A percentile compares a stretch with the other conserved stretches of the same genome.
These are phyloP conservation scores for Heliocybe sulcata DNA, from an alignment of 1,284 basidiomycete species.

Conservation along the genomic window DNA sequence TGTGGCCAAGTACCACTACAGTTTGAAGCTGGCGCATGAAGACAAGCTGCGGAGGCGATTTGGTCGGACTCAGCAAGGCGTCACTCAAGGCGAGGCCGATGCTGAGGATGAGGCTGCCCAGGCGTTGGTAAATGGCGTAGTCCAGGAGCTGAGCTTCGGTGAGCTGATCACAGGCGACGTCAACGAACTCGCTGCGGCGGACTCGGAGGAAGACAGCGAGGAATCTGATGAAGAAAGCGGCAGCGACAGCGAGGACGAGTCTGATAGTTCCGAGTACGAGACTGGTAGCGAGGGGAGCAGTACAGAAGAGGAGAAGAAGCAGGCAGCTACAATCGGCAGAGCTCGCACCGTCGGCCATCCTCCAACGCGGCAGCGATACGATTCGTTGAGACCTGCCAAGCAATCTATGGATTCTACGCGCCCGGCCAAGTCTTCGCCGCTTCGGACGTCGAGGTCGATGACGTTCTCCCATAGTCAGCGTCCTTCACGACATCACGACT, in stretches of 20 bases:
- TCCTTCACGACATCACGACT: slow-evolving; percentile 19
- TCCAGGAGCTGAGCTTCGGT: slow-evolving; percentile 74
- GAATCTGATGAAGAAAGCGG: slow-evolving; percentile 20
- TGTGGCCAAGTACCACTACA: slow-evolving; percentile 86
- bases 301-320: slow-evolving; percentile 17
- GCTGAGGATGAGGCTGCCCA: slow-evolving; percentile 75
- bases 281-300: slow-evolving; percentile 15
- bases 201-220: slow-evolving; percentile 50
- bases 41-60: slow-evolving; percentile 82
- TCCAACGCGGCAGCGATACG: not conserved
- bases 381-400: not conserved
- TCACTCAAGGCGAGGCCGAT: slow-evolving; percentile 36
- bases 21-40: slow-evolving; percentile 86
- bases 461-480: slow-evolving; percentile 2
- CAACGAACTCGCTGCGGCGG: slow-evolving; percentile 73
- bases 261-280: slow-evolving; percentile 15
- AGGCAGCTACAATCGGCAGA: not conserved
- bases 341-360: not conserved
- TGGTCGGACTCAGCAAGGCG: slow-evolving; percentile 40
- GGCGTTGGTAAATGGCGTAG: slow-evolving; percentile 71
- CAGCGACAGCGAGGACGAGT: slow-evolving; percentile 13
- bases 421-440: not conserved
- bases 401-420: not conserved
- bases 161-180: slow-evolving; percentile 74
- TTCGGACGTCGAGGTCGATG: slow-evolving; percentile 14